phyloP scores from a whole-genome alignment of 1,139 yeast species.

The Geotrichum aggregatum region DNA sequence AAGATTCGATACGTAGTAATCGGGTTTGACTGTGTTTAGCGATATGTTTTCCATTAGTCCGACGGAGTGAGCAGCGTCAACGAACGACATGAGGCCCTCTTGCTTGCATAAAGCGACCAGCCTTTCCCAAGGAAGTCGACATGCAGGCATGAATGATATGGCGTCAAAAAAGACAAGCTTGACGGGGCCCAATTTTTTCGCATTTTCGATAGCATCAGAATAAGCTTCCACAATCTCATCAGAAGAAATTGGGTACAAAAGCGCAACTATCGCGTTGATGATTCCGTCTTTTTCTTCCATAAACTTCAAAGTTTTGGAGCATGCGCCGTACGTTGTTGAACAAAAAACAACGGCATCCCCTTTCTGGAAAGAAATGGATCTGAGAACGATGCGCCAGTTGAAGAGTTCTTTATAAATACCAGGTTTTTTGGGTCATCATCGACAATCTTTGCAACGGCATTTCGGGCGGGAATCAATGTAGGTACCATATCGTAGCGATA shows the following conservation, averaged over 20 bases:
- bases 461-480: conserved; percentile 37
- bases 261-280: conserved; percentile 44
- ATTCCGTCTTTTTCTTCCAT: conserved; percentile 45
- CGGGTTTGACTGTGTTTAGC: conserved; percentile 49
- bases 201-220: conserved; percentile 35
- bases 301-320: conserved; percentile 52
- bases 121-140: conserved; percentile 52
- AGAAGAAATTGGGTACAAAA: conserved; percentile 51
- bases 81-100: conserved; percentile 49
- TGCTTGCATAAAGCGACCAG: conserved; percentile 48
- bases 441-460: conserved; percentile 41
- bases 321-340: conserved; percentile 55
- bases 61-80: conserved; percentile 71
- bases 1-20: conserved; percentile 57
- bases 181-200: conserved; percentile 26
- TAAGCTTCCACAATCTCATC: conserved; percentile 46
- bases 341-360: conserved; percentile 54
- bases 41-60: conserved; percentile 51
- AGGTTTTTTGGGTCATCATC: conserved; percentile 46
- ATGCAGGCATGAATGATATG: conserved; percentile 63
- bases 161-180: conserved; percentile 57
- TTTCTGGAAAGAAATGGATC: conserved; percentile 50
- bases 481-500: conserved; percentile 32
- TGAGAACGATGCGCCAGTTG: conserved; percentile 54
- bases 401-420: conserved; percentile 56